Percentiles rank a stretch among this genome's conserved stretches.
Conservation (phyloP, 805 yeast species). For the Yarrowia keelungensis region DNA sequence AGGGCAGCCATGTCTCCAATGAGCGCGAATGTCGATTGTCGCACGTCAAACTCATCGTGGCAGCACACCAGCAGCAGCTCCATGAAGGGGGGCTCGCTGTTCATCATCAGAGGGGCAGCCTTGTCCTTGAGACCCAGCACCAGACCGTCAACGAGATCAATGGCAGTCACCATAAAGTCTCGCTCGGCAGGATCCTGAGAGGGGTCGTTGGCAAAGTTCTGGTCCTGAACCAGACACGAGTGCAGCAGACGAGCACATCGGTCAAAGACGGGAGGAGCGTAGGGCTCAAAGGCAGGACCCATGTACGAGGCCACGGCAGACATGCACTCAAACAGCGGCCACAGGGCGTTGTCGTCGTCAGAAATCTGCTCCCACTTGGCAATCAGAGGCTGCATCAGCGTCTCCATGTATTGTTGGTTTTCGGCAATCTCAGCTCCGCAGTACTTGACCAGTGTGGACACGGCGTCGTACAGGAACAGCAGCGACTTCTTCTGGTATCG, state of each 20-base stretch:
- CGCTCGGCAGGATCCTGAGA: slow-evolving; percentile 72
- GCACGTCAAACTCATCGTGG: slow-evolving; percentile 83
- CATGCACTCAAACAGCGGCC: slow-evolving; percentile 94
- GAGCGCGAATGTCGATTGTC: slow-evolving; percentile 89
- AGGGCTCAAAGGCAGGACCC: slow-evolving; percentile 85
- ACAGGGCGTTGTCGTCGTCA: slow-evolving; percentile 83
- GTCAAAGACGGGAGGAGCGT: slow-evolving; percentile 83
- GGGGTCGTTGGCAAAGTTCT: slow-evolving; percentile 69
- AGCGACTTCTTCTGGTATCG: slow-evolving; percentile 83
- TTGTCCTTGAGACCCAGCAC: slow-evolving; percentile 84
- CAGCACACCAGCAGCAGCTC: slow-evolving; percentile 71
- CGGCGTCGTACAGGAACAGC: slow-evolving; percentile 84
- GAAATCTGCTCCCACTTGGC: slow-evolving; percentile 76
- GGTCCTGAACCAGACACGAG: slow-evolving; percentile 71
- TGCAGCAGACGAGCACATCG: slow-evolving; percentile 75
- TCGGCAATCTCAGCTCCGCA: slow-evolving; percentile 64
- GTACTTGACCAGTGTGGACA: slow-evolving; percentile 86
- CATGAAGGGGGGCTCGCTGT: slow-evolving; percentile 56
- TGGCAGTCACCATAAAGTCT: slow-evolving; percentile 85
- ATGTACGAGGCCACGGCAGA: slow-evolving; percentile 88
- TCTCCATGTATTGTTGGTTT: slow-evolving; percentile 60
- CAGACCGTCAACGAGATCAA: slow-evolving; percentile 90
- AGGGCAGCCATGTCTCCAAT: slow-evolving; percentile 80
- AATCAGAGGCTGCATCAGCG: slow-evolving; percentile 80
- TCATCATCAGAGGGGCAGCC: slow-evolving; percentile 60